Percentiles rank a stretch among this genome's conserved stretches.
These are phyloP conservation scores for Aspergillus jensenii DNA, from an alignment of 2,329 filamentous ascomycete species.

Conservation along the genomic window DNA sequence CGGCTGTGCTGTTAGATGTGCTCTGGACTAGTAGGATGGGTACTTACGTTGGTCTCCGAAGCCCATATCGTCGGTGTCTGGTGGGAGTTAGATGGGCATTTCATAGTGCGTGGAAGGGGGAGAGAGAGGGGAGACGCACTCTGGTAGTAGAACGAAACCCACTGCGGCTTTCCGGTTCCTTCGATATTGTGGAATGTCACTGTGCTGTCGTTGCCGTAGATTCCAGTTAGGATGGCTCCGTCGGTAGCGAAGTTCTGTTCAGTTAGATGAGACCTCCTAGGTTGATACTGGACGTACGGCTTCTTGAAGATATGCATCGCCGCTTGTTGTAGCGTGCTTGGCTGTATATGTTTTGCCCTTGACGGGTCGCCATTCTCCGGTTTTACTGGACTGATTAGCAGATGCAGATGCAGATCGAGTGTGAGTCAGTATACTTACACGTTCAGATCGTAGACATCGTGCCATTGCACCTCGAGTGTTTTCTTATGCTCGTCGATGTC, in stretches of 20 bases:
- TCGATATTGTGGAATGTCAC: constrained; percentile 52
- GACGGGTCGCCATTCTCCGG: constrained; percentile 50
- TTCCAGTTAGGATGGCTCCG: constrained; percentile 51
- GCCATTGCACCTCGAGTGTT: constrained; percentile 51
- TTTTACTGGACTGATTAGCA: constrained; percentile 29
- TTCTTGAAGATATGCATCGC: constrained; percentile 56
- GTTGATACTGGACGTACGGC: constrained; percentile 30
- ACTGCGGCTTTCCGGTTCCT: constrained; percentile 54
- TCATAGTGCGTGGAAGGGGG: neutral
- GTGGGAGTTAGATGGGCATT: neutral
- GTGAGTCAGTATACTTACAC: constrained; percentile 30
- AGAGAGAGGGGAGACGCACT: constrained; percentile 23
- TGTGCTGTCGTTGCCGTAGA: constrained; percentile 56
- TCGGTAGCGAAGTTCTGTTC: constrained; percentile 48
- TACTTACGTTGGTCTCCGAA: constrained; percentile 26
- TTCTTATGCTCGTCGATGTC: constrained; percentile 54
- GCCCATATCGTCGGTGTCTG: constrained; percentile 25
- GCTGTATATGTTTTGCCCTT: constrained; percentile 50
- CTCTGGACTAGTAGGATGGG: neutral
- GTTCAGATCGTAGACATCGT: constrained; percentile 58
- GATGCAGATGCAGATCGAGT: neutral
- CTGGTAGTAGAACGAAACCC: constrained; percentile 60
- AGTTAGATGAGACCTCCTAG: neutral
- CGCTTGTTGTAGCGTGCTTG: constrained; percentile 46
- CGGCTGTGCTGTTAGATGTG: constrained; percentile 31